Evolutionary conservation across 352 stramenopile species (phyloP).

Genomic region (Phytophthora hibernalis): DNA sequence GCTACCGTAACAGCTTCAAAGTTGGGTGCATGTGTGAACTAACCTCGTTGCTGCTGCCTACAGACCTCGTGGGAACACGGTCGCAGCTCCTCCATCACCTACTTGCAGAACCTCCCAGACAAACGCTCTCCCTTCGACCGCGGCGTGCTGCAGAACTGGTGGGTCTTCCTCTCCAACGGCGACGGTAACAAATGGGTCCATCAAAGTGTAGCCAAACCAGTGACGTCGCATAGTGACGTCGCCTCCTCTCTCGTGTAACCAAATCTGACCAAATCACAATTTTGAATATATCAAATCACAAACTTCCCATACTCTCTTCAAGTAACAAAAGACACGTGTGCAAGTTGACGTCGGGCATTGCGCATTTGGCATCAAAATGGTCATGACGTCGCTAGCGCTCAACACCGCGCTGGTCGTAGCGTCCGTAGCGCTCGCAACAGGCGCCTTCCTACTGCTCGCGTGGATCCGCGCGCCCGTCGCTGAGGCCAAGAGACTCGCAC

Average conservation of each 20-base stretch:
- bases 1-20: too few relatives aligned
- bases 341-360: conserved; percentile 15
- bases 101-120: conserved; percentile 64
- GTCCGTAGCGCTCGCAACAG: conserved; percentile 33
- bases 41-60: not conserved
- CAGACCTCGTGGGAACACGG: conserved; percentile 85
- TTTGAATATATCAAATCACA: not conserved
- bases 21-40: not conserved
- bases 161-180: conserved; percentile 52
- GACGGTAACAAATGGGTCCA: conserved; percentile 77
- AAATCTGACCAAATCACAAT: conserved; percentile 22
- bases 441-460: conserved; percentile 44
- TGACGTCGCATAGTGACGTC: conserved; percentile 25
- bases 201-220: conserved; percentile 34
- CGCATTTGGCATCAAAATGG: conserved; percentile 15
- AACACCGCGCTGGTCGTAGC: conserved; percentile 27
- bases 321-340: conserved; percentile 24
- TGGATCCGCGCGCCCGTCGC: conserved; percentile 70
- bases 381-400: conserved; percentile 21
- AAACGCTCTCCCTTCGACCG: conserved; percentile 73
- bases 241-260: conserved; percentile 30
- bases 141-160: conserved; percentile 68
- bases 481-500: conserved; percentile 58
- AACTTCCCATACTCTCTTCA: not conserved
- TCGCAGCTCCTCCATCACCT: conserved; percentile 75